Percentiles rank a stretch among this genome's conserved stretches.
phyloP scores from a whole-genome alignment of 352 stramenopile genomes.

The Blastocystis sp. region DNA sequence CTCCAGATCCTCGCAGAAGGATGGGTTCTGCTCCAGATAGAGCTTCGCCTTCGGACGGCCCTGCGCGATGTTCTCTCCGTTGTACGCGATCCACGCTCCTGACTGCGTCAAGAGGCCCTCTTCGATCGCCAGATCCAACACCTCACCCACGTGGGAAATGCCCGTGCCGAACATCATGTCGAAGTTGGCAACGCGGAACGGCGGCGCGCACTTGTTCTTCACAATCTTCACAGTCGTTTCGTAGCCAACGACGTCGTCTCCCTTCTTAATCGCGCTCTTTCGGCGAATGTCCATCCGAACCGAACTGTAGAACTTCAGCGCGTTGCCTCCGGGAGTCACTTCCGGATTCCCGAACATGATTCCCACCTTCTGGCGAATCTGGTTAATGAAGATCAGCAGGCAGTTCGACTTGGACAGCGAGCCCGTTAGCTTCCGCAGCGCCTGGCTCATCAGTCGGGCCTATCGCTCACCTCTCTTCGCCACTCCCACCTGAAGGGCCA shows the following conservation, averaged over 20 bases:
- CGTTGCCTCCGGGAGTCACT: conserved; percentile 87
- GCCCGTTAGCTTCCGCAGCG: conserved; percentile 91
- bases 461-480: not conserved
- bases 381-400: conserved; percentile 96
- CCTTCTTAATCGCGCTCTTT: conserved; percentile 86
- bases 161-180: conserved; percentile 94
- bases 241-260: conserved; percentile 85
- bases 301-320: conserved; percentile 83
- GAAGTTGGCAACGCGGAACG: conserved; percentile 89
- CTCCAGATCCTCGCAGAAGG: conserved; percentile 73
- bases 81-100: conserved; percentile 70
- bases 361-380: conserved; percentile 92
- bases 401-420: conserved; percentile 90
- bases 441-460: conserved; percentile 92
- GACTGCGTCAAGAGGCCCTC: conserved; percentile 68
- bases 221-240: conserved; percentile 94
- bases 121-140: conserved; percentile 76
- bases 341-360: conserved; percentile 95
- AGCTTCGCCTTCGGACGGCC: conserved; percentile 76
- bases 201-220: conserved; percentile 96
- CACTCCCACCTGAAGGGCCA: conserved; percentile 83
- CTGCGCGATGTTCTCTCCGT: conserved; percentile 76
- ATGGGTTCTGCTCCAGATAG: conserved; percentile 75
- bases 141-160: conserved; percentile 83
- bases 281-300: conserved; percentile 91